Evolutionary conservation across 2,329 filamentous ascomycete genomes (phyloP), one percentile per base, ranked within the genome.

Genomic region (Rhinocladiella similis): DNA sequence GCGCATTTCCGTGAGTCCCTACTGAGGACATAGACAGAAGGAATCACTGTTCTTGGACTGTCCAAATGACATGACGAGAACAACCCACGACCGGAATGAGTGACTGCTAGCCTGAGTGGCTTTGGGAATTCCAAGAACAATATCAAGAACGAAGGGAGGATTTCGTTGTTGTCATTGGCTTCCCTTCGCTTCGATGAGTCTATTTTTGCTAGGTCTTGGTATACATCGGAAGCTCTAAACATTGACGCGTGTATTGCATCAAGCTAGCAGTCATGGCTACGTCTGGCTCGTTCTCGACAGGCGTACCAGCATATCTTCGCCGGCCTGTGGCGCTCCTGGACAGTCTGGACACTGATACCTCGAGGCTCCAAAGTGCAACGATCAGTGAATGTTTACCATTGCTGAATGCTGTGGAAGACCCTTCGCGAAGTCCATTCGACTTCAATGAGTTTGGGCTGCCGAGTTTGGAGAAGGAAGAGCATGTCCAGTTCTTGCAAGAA

Each of bases 381-480:
- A 76, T 90, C 53, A 73, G 83, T 36, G 80, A 83, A 66, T 89
- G 89, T 66, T 73, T 91, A 27, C 86, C 88, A 1, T 87, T 86
- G 62, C 77, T 96, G 14, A 69, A 67, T 49, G 69, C 72, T n/a
- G 79, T 75, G 41, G 43, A 62, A 5, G 54, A 65, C 41, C 50
- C 63, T 16, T 77, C 77, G 47, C 76, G 80, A 56, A 71, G 73
- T 18, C 71, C 73, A 22, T 69, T 79, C 50, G 64, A 74, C 16
- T 81, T 83, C 73, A 96, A 96, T 73, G 75, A 75, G 50, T 78
- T 87, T 70, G 91, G 91, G 13, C 76, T 97, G 35, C 89, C 91
- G 13, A 80, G 79, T 54, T 82, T 99, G n/a, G 81, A 86, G 64
- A 84, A 88, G 41, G 75, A 77, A 56, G 72, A 75, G 41, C 84